Percentiles rank a stretch among this genome's conserved stretches.
Conservation (phyloP, 805 yeast species). For the Sugiyamaella chiloensis region DNA sequence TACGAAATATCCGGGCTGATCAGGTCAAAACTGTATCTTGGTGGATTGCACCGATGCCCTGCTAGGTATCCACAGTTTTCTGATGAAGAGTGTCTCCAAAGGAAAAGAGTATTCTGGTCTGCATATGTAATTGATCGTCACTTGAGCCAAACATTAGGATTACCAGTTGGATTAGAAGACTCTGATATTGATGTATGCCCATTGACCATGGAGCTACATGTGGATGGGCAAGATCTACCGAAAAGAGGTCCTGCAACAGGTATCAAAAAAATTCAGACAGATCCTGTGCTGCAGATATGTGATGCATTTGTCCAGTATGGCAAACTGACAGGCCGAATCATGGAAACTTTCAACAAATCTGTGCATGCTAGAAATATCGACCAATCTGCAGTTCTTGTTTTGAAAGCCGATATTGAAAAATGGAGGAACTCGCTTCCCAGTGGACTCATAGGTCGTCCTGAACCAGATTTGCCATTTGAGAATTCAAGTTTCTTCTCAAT, state of each 20-base stretch:
- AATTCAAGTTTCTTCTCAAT: conserved; percentile 4
- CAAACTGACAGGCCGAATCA: conserved; percentile 1
- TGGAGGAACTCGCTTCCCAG: conserved; percentile 8
- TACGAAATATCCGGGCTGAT: conserved; percentile 8
- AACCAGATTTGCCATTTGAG: conserved; percentile 4
- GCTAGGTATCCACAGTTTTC: conserved; percentile 4
- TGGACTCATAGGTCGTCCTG: conserved; percentile 1
- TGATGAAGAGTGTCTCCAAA: neutral
- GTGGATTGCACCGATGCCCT: conserved; percentile 12
- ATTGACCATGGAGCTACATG: conserved; percentile 1
- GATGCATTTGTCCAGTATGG: conserved; percentile 3
- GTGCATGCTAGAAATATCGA: neutral
- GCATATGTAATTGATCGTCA: conserved; percentile 8
- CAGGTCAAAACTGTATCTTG: conserved; percentile 6
- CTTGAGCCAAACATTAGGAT: conserved; percentile 9
- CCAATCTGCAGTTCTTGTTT: neutral
- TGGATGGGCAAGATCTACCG: conserved; percentile 5
- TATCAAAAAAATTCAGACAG: too few species aligned
- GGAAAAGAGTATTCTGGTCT: conserved; percentile 9
- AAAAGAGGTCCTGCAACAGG: neutral
- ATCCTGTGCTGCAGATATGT: neutral
- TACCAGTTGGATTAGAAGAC: conserved; percentile 5
- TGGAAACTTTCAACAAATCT: conserved; percentile 6
- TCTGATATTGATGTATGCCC: conserved; percentile 11
- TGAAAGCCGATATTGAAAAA: conserved; percentile 8